Base-by-base conservation (phyloP, 2,329 filamentous ascomycete species). In the Aspergillus fructus region DNA sequence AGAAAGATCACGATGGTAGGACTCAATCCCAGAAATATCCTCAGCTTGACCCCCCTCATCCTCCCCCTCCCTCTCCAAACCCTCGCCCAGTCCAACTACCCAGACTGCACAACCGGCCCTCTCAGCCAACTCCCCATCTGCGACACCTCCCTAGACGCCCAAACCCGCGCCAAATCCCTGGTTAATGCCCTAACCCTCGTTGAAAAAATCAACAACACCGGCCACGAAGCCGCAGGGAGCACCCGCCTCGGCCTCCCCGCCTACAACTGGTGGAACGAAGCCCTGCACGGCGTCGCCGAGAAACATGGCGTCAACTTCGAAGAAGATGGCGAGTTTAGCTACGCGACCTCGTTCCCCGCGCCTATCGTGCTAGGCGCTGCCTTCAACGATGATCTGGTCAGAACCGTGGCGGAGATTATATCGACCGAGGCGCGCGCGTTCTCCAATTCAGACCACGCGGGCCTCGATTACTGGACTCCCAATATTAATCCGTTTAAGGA, bases 241-340 rank as follows among this genome's bases (percentile, higher is more conserved):
- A 13, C 47, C 12, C 47, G 47, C 4, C 13, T 49, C 17, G 27
- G 17, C 12, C 47, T 49, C 5, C 47, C 47, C 4, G 1, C 34
- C 2, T 49, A 49, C 33, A 49, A 49, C 34, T 49, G 47, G 47
- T 49, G 47, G 47, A 49, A 49, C 47, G 47, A 49, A n/a, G 47
- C 47, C 34, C 33, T 49, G 12, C 47, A 49, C 34, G 47, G 47
- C 0, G 30, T 49, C 19, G 47, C 47, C 7, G 47, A 9, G 4
- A n/a, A n/a, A 7, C 47, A 24, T 13, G 47, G 47, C 19, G 34
- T 49, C 1, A 49, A 1, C 9, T 49, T 49, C 21, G 47, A 39
- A 2, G 13, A 19, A 1, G 17, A 37, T 5, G 34, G 33, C 12
- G 33, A 39, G 3, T 49, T 37, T 21, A 40, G 34, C 33, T 49